phyloP scores from a whole-genome alignment of 495 filamentous ascomycete species.

The Cryomyces minteri region DNA sequence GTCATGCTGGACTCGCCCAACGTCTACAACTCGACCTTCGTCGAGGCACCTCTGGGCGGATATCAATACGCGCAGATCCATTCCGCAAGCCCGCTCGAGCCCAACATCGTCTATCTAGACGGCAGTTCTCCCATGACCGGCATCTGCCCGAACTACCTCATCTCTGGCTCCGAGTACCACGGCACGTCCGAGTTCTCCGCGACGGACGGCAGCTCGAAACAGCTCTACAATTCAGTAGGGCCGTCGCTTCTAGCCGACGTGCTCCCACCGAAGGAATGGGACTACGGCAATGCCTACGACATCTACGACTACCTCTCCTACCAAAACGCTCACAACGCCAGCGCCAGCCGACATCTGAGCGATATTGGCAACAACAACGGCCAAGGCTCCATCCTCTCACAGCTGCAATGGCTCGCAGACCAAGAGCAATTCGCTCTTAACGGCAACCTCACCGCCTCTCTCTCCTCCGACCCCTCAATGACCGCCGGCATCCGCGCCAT shows the following conservation, averaged over 20 bases:
- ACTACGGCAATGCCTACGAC: conserved; percentile 35
- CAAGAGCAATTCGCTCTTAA: conserved; percentile 39
- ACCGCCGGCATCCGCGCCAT: conserved; percentile 37
- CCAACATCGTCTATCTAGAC: conserved; percentile 35
- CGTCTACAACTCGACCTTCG: conserved; percentile 29
- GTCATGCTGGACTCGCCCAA: too few relatives aligned
- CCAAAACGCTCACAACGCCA: conserved; percentile 44
- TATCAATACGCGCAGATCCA: conserved; percentile 57
- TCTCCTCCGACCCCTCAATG: conserved; percentile 2
- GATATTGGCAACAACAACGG: conserved; percentile 9
- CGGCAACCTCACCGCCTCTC: conserved; percentile 26
- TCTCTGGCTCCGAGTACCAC: conserved; percentile 21
- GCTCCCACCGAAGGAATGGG: conserved; percentile 15
- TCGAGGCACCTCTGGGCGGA: conserved; percentile 42
- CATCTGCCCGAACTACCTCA: conserved; percentile 29
- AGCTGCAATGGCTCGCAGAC: conserved; percentile 45
- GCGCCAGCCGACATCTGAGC: conserved; percentile 28
- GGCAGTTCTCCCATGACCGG: conserved; percentile 23
- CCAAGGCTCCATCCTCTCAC: conserved; percentile 24
- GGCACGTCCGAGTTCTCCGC: conserved; percentile 20
- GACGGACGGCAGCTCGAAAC: conserved; percentile 20
- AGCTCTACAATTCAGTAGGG: conserved; percentile 33
- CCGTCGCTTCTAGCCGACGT: conserved; percentile 9
- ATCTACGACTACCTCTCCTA: conserved; percentile 66
- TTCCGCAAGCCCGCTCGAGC: conserved; percentile 29